Base-by-base conservation (phyloP, 2,329 filamentous ascomycete species). In the Aspergillus sp. region DNA sequence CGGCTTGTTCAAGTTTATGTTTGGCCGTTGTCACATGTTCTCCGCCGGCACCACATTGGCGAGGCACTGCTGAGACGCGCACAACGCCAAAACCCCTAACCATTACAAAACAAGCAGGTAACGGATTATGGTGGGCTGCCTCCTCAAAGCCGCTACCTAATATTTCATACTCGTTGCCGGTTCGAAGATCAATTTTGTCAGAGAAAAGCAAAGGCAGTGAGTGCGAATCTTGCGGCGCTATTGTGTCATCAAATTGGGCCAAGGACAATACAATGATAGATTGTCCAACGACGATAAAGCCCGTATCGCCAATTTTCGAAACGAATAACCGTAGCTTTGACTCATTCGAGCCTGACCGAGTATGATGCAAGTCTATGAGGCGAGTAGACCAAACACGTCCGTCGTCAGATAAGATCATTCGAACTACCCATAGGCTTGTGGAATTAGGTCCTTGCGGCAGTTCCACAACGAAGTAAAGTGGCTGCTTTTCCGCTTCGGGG, bases 1-100 rank as follows among this genome's bases (percentile, higher is more conserved):
- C 86, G 2, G 90, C 90, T 70, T 98, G 90, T 62, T 96, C 89
- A 37, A 98, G 78, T 68, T 93, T 95, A 69, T 83, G 88, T 69
- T 89, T 93, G 5, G 88, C 86, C 1, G 87, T 90, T 13, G 95
- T 80, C 55, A 71, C 72, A 12, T 54, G 54, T 49, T 65, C 63
- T 39, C 72, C 71, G 41, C 65, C 58, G 37, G 10, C 12, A 7
- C 64, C 82, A 27, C 60, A 53, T 27, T 57, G 53, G 35, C 54
- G 60, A 49, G 64, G 61, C n/a, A 62, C 61, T 12, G 73, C 71
- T 44, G 71, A 70, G 35, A 83, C 65, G 45, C 80, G 74, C 43
- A 83, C 64, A n/a, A 83, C 64, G 10, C 82, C 82, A 57, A 76
- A 78, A 32, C 76, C 74, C 53, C 77, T 73, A 48, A 83, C 65